Percentiles rank a stretch among this genome's conserved stretches.
These are phyloP conservation scores for Metarhizium humberi DNA, from an alignment of 2,329 filamentous ascomycete genomes.

Conservation along the genomic window DNA sequence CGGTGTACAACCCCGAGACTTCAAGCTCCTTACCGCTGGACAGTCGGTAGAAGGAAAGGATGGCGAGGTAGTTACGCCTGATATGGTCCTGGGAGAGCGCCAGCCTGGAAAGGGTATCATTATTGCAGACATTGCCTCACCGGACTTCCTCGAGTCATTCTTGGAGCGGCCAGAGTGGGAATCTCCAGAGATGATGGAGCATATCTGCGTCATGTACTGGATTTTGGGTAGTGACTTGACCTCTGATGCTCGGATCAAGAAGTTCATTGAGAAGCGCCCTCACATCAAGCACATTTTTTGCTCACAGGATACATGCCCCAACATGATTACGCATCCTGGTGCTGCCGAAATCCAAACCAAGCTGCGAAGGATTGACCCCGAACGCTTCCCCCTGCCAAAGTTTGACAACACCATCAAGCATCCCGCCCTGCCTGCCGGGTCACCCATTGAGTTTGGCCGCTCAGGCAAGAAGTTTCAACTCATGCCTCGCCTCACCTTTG, in stretches of 20 bases:
- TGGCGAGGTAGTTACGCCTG: conserved; percentile 65
- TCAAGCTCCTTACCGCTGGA: conserved; percentile 51
- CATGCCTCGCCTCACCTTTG: conserved; percentile 35
- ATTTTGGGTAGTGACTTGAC: conserved; percentile 62
- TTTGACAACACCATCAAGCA: conserved; percentile 43
- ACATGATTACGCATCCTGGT: conserved; percentile 63
- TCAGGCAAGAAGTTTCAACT: conserved; percentile 36
- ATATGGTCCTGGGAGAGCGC: conserved; percentile 70
- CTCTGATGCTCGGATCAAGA: conserved; percentile 50
- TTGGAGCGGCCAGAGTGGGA: conserved; percentile 65
- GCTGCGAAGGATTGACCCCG: conserved; percentile 62
- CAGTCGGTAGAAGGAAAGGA: conserved; percentile 52
- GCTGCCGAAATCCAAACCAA: conserved; percentile 57
- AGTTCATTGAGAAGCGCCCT: conserved; percentile 58
- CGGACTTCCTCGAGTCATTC: conserved; percentile 60
- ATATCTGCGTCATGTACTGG: conserved; percentile 69
- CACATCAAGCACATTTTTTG: conserved; percentile 68
- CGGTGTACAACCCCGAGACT: conserved; percentile 52
- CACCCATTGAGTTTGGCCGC: conserved; percentile 28
- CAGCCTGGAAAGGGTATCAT: conserved; percentile 65
- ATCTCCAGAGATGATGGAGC: conserved; percentile 52
- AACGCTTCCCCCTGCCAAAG: conserved; percentile 62
- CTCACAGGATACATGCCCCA: conserved; percentile 63
- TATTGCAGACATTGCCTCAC: conserved; percentile 68
- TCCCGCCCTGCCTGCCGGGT: conserved; percentile 13